These are phyloP conservation scores for Verticillium longisporum DNA, from an alignment of 2,329 filamentous ascomycete genomes.

Conservation along the genomic window DNA sequence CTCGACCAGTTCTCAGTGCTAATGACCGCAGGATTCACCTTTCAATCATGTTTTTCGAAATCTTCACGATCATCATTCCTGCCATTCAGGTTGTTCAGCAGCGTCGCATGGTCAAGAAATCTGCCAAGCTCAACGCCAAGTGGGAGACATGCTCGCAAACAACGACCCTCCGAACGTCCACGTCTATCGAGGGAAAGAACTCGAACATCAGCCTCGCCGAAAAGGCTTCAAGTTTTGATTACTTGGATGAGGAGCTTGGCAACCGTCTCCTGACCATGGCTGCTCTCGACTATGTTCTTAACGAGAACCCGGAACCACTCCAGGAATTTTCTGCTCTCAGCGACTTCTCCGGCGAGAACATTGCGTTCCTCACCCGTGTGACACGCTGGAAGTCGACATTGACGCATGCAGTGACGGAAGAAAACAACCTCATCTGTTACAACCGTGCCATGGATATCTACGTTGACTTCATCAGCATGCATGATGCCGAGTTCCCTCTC, in stretches of 20 bases:
- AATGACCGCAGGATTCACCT: slow-evolving; percentile 36
- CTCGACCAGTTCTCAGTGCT: slow-evolving; percentile 4
- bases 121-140: slow-evolving; percentile 18
- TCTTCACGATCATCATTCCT: slow-evolving; percentile 48
- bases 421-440: slow-evolving; percentile 18
- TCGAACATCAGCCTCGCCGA: slow-evolving; percentile 14
- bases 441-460: slow-evolving; percentile 42
- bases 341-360: slow-evolving; percentile 53
- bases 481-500: slow-evolving; percentile 41
- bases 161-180: slow-evolving; percentile 11
- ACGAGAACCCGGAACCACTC: slow-evolving; percentile 36
- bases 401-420: background rate
- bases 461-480: slow-evolving; percentile 35
- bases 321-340: slow-evolving; percentile 45
- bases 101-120: slow-evolving; percentile 13
- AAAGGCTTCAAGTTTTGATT: slow-evolving; percentile 22
- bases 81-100: slow-evolving; percentile 20
- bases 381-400: slow-evolving; percentile 31
- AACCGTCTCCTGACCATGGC: slow-evolving; percentile 43
- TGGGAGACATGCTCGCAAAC: slow-evolving; percentile 20
- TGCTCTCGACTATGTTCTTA: slow-evolving; percentile 41
- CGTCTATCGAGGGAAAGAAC: slow-evolving; percentile 11
- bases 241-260: slow-evolving; percentile 17
- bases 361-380: slow-evolving; percentile 45
- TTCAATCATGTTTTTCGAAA: slow-evolving; percentile 46